These are phyloP conservation scores for Corinectria fuckeliana DNA, from an alignment of 2,329 filamentous ascomycete genomes.

Conservation along the genomic window DNA sequence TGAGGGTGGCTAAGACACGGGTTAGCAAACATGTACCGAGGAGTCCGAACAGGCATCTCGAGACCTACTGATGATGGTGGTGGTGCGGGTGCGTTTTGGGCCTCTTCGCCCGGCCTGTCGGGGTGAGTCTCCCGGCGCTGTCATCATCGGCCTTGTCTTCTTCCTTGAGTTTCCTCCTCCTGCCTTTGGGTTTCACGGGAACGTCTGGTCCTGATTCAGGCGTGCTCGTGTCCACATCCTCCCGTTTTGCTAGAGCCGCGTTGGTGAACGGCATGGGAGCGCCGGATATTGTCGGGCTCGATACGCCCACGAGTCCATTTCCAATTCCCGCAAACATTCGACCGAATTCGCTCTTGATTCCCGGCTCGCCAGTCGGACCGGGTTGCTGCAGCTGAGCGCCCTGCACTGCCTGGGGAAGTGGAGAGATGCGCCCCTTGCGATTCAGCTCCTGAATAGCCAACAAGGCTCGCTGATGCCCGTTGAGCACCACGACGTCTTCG, in stretches of 20 bases:
- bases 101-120: constrained; percentile 67
- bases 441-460: constrained; percentile 83
- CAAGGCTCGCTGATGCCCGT: constrained; percentile 65
- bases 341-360: constrained; percentile 94
- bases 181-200: constrained; percentile 56
- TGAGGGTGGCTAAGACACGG: constrained; percentile 55
- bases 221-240: constrained; percentile 55
- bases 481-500: constrained; percentile 63
- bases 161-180: constrained; percentile 77
- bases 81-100: constrained; percentile 71
- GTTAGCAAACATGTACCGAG: constrained; percentile 28
- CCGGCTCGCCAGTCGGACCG: constrained; percentile 80
- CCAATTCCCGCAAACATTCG: constrained; percentile 95
- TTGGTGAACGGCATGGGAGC: constrained; percentile 54
- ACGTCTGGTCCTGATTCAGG: constrained; percentile 54
- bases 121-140: constrained; percentile 66
- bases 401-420: constrained; percentile 90
- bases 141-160: constrained; percentile 77
- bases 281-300: constrained; percentile 56
- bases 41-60: neutral
- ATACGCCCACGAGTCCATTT: constrained; percentile 59
- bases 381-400: constrained; percentile 84
- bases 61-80: constrained; percentile 71
- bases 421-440: constrained; percentile 82
- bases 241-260: constrained; percentile 55